Evolutionary conservation across 441 rosid genomes (phyloP).

Genomic region (Adansonia madagascariensis): DNA sequence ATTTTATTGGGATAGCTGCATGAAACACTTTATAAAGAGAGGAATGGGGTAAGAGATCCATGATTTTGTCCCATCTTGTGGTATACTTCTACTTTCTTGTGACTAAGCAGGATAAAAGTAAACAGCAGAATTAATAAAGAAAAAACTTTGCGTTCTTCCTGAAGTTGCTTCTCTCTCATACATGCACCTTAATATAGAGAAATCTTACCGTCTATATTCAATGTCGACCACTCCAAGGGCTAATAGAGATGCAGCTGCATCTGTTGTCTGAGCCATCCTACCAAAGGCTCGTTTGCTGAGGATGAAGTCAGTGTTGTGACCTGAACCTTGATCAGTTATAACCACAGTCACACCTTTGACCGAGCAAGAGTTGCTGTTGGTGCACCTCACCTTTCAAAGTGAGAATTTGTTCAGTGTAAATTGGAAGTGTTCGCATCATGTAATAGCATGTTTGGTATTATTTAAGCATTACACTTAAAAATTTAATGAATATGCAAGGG

Average conservation of each 20-base stretch:
- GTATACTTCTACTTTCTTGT: background rate
- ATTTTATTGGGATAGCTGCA: conserved; percentile 64
- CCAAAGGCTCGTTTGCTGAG: conserved; percentile 56
- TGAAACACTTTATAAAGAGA: conserved; percentile 48
- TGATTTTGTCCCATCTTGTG: conserved; percentile 2
- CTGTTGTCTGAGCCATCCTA: conserved; percentile 56
- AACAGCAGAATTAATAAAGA: background rate
- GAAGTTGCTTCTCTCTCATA: background rate
- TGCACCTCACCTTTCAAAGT: conserved; percentile 57
- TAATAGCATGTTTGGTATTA: background rate
- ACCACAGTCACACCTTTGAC: conserved; percentile 56
- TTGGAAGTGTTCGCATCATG: conserved; percentile 6
- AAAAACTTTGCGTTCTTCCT: background rate
- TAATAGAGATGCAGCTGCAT: conserved; percentile 48
- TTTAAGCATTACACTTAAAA: background rate
- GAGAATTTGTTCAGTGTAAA: background rate
- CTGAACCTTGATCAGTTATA: conserved; percentile 63
- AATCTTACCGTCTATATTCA: conserved; percentile 63
- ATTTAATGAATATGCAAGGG: background rate
- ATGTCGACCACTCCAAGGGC: conserved; percentile 54
- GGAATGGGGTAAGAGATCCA: conserved; percentile 15
- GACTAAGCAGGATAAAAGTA: background rate
- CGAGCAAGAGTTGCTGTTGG: conserved; percentile 49
- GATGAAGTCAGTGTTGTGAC: conserved; percentile 57
- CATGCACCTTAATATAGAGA: background rate